Evolutionary conservation across 164 flowering plant species (phyloP).

Genomic region (Vitis vinifera): ASM3070453v1 NC_081810.1:6134001-6134500

Average conservation of each 20-base stretch:
- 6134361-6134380: constrained; percentile 32
- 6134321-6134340: constrained; percentile 43
- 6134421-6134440: constrained; percentile 10
- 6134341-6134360: constrained; percentile 31
- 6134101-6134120: constrained; percentile 28
- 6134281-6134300: constrained; percentile 39
- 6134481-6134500: constrained; percentile 28
- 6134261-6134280: constrained; percentile 30
- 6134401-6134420: constrained; percentile 25
- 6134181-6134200: not conserved
- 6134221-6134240: constrained; percentile 33
- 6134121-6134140: constrained; percentile 12
- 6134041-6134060: constrained; percentile 28
- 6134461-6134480: constrained; percentile 18
- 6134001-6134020: not conserved
- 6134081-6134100: constrained; percentile 27
- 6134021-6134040: constrained; percentile 26
- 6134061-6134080: constrained; percentile 32
- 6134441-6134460: constrained; percentile 11
- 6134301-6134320: constrained; percentile 44
- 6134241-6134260: constrained; percentile 30
- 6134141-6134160: not conserved
- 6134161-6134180: not conserved
- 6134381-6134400: constrained; percentile 23
- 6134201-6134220: constrained; percentile 25